Percentiles rank a stretch among this genome's conserved stretches.
These are phyloP conservation scores for Cryptococcus maquisensis DNA, from an alignment of 1,284 basidiomycete species.

Conservation along the genomic window DNA sequence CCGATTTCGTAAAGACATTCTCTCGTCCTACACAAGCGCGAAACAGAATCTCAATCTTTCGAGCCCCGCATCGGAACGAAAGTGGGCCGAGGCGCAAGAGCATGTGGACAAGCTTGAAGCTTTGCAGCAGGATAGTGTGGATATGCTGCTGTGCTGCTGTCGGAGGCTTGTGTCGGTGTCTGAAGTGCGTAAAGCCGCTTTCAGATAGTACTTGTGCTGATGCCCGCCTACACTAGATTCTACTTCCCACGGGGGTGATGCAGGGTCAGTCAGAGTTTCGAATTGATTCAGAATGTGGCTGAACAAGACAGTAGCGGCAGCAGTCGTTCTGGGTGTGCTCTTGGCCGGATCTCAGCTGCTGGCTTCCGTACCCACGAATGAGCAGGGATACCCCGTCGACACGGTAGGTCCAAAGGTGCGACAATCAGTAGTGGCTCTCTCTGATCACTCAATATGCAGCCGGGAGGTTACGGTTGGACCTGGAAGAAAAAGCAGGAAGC, in stretches of 20 bases:
- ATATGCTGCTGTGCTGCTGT: conserved; percentile 21
- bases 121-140: conserved; percentile 27
- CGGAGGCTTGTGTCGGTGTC: conserved; percentile 23
- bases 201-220: neutral
- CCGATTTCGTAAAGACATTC: conserved; percentile 23
- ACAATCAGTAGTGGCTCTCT: neutral
- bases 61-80: no score
- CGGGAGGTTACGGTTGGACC: conserved; percentile 37
- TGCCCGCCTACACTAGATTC: conserved; percentile 6
- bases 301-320: conserved; percentile 14
- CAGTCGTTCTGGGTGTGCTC: conserved; percentile 25
- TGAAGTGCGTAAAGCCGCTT: conserved; percentile 14
- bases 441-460: conserved; percentile 11
- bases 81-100: neutral
- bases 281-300: neutral
- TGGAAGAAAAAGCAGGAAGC: conserved; percentile 36
- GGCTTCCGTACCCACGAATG: conserved; percentile 34
- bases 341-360: conserved; percentile 29
- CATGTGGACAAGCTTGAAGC: conserved; percentile 22
- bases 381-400: conserved; percentile 35
- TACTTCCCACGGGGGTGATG: conserved; percentile 28
- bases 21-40: conserved; percentile 16
- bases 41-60: neutral
- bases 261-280: conserved; percentile 19
- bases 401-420: conserved; percentile 19